Base-by-base conservation (phyloP, 352 stramenopile species). In the Globisporangium takayamanum region DNA sequence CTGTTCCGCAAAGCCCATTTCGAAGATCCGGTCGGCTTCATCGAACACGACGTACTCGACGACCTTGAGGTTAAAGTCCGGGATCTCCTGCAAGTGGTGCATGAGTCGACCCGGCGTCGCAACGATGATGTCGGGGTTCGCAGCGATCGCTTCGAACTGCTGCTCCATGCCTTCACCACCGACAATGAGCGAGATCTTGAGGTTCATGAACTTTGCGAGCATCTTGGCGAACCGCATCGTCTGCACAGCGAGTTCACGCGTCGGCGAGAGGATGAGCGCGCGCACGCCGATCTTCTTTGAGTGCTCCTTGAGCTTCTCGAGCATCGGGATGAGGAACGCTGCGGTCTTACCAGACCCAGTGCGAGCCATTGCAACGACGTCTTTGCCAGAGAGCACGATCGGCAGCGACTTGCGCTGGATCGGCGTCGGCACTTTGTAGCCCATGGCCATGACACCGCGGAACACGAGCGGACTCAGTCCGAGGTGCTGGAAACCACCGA, bases 1-100 rank as follows among this genome's bases (percentile, higher is more conserved):
- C 74, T 99, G 97, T 62, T 97, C 81, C 0, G 95, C 92, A 68
- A 99, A 99, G 16, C 98, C 98, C 97, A 99, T 99, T 70, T 99
- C 98, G 72, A 99, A 98, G 16, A 99, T 87, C 39, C 97, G 86
- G 84, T 99, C 98, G 14, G 97, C 98, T 71, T 99, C 98, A 68
- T 99, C 98, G 67, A 99, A 98, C 0, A 99, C 94, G 5, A 94
- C 82, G 58, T 94, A 94, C 66, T 98, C 87, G 36, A 98, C 83
- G 25, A 70, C 63, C 58, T 94, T 92, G 42, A 98, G 74, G 55
- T 90, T 94, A 67, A 98, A 98, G 61, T 97, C 92, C 7, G 87
- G 79, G 57, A 98, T 96, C 70, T 98, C 88, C 66, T 97, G 82
- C 58, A 98, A 66, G 50, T 92, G 81, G 70, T 98, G 94, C 81